Base-by-base conservation (phyloP, 257 asterid species). In the Datura wrightii region DNA sequence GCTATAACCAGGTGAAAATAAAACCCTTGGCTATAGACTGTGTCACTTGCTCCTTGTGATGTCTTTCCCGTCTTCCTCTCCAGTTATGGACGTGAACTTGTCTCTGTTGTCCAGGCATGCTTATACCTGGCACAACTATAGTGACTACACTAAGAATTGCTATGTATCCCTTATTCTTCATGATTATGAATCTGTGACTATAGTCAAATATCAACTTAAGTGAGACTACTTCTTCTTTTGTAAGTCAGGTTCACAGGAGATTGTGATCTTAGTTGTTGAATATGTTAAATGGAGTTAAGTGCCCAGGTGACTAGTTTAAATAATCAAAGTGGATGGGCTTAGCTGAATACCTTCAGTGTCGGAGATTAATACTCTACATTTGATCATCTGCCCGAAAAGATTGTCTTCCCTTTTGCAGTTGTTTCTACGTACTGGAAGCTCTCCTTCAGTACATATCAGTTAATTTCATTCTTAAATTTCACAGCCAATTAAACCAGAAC, bases 21-120 rank as follows among this genome's bases (percentile, higher is more conserved):
- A 74, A 13, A 50, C 44, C 55, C 44, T 31, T 76, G 72, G 82
- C 44, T 76, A 46, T 6, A 24, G 24, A 31, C 4, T 76, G 62
- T 14, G 46, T 10, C 0, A 13, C 24, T 50, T 76, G 62, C 82
- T 50, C 82, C 82, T 76, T 50, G 24, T 50, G 82, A 48, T 50
- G 82, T 76, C 62, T 50, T 31, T 31, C 62, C 62, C 0, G 46
- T 62, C 62, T 50, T 76, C 62, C 42, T 24, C 82, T 76, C 54
- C 54, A 70, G 54, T 70, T 70, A 42, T 31, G 44, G 44, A 4
- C 62, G 13, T 50, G 24, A 76, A 76, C 81, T 50, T 31, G 46
- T 24, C 81, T 48, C 48, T 24, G 80, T 48, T 76, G 62, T 50
- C 82, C 62, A 76, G 42, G 8, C 62, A 76, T 76, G n/a, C 82